Evolutionary conservation across 148 eudicot genomes (phyloP).

Genomic region (Silene uniflora): DNA sequence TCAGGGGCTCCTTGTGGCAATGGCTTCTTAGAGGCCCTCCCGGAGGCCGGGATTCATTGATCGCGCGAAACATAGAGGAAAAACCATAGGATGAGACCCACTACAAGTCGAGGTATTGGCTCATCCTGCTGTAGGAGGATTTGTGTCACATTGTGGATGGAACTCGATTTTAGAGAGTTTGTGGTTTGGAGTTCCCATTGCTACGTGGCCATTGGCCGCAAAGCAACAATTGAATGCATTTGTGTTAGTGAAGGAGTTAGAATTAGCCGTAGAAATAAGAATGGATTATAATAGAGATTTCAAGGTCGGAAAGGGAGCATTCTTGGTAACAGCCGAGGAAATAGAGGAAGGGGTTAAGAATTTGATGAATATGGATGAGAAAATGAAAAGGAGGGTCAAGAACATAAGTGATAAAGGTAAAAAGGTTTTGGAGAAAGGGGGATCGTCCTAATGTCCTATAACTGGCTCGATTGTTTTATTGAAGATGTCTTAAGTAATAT

Average conservation of each 20-base stretch:
- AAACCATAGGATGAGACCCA: background rate
- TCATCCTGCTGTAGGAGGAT: slow-evolving; percentile 2
- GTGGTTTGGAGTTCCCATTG: slow-evolving; percentile 1
- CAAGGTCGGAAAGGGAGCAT: background rate
- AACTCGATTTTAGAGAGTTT: background rate
- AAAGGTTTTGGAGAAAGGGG: background rate
- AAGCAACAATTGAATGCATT: background rate
- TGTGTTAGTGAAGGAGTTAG: background rate
- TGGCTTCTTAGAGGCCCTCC: background rate
- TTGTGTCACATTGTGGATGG: slow-evolving; percentile 4
- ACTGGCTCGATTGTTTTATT: background rate
- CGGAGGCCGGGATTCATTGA: background rate
- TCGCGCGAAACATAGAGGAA: background rate
- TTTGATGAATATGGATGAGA: background rate
- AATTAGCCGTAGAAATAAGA: background rate
- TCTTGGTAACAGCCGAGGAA: background rate
- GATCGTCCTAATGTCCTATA: background rate
- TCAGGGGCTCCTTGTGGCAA: background rate
- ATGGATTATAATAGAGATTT: background rate
- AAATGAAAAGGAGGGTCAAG: background rate
- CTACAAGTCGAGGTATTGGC: background rate
- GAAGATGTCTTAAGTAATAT: background rate
- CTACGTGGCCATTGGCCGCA: background rate
- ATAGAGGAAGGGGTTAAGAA: background rate
- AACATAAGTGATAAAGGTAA: background rate